Evolutionary conservation across 2,329 filamentous ascomycete species (phyloP).

Genomic region (Penicillium sp.): DNA sequence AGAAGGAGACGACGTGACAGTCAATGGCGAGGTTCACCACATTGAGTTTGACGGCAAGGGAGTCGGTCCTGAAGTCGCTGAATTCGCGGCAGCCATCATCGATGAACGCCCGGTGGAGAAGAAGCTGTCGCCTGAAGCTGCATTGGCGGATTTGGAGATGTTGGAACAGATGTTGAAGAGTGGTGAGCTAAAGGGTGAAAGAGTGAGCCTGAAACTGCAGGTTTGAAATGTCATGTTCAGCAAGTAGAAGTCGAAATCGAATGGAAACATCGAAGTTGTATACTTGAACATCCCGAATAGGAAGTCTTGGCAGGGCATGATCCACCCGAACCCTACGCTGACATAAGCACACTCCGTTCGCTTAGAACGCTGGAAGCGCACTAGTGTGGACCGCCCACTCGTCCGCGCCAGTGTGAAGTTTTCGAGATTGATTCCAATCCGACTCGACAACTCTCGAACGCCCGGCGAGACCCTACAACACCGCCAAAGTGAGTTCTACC

Average conservation of each 20-base stretch:
- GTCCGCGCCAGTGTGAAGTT: conserved; percentile 36
- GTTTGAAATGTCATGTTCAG: not conserved
- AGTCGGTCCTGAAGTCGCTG: conserved; percentile 49
- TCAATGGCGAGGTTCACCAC: conserved; percentile 37
- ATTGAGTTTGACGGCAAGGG: conserved; percentile 48
- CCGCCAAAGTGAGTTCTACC: conserved; percentile 41
- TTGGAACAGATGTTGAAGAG: conserved; percentile 36
- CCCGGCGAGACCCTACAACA: conserved; percentile 42
- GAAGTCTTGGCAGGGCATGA: conserved; percentile 20
- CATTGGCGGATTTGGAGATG: conserved; percentile 50
- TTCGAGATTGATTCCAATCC: conserved; percentile 37
- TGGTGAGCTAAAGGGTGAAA: conserved; percentile 29
- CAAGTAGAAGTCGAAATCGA: not conserved
- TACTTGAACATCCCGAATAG: conserved; percentile 13
- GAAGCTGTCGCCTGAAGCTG: conserved; percentile 48
- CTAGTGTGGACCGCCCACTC: conserved; percentile 33
- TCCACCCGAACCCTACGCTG: conserved; percentile 20
- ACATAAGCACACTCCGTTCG: conserved; percentile 21
- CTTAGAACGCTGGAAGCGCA: conserved; percentile 28
- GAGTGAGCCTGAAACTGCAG: conserved; percentile 23
- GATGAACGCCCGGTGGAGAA: conserved; percentile 39
- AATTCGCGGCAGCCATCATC: conserved; percentile 48
- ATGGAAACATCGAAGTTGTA: not conserved
- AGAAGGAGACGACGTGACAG: conserved; percentile 32
- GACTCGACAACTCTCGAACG: conserved; percentile 42